A percentile compares a stretch with the other conserved stretches of the same genome.
phyloP scores from a whole-genome alignment of 148 eudicot genomes.

The Vaccinium corymbosum region DNA sequence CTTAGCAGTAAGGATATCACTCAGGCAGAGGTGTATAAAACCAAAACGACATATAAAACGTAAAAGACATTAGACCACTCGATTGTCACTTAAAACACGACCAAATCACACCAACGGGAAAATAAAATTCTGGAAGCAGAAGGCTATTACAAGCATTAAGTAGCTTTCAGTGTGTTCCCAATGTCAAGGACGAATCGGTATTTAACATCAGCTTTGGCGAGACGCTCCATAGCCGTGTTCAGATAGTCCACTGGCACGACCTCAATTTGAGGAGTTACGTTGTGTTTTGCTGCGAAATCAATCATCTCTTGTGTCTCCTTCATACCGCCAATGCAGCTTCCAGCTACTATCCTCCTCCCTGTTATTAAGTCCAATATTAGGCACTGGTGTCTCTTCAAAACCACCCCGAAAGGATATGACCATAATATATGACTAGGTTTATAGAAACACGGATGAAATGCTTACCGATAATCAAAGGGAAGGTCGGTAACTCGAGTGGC shows the following conservation, averaged over 20 bases:
- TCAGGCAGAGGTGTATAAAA: no score
- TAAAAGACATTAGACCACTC: background rate
- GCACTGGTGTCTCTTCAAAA: background rate
- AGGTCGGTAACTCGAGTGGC: background rate
- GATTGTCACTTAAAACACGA: background rate
- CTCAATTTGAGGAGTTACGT: background rate
- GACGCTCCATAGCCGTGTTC: conserved; percentile 15
- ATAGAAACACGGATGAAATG: background rate
- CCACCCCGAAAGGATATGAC: no score
- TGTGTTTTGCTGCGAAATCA: conserved; percentile 2
- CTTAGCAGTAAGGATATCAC: no score
- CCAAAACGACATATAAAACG: background rate
- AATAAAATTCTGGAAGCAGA: background rate
- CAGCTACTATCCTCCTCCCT: conserved; percentile 10
- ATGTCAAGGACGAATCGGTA: conserved; percentile 9
- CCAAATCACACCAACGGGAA: background rate
- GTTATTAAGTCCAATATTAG: background rate
- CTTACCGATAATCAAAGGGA: background rate
- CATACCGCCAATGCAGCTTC: conserved; percentile 9
- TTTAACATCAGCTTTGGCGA: conserved; percentile 3
- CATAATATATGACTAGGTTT: no score
- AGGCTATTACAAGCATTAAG: background rate
- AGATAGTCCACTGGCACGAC: conserved; percentile 7
- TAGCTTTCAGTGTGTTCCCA: background rate
- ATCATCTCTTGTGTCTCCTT: conserved; percentile 18